Evolutionary conservation across 2,329 filamentous ascomycete genomes (phyloP).

Genomic region (Aspergillus candidus): DNA sequence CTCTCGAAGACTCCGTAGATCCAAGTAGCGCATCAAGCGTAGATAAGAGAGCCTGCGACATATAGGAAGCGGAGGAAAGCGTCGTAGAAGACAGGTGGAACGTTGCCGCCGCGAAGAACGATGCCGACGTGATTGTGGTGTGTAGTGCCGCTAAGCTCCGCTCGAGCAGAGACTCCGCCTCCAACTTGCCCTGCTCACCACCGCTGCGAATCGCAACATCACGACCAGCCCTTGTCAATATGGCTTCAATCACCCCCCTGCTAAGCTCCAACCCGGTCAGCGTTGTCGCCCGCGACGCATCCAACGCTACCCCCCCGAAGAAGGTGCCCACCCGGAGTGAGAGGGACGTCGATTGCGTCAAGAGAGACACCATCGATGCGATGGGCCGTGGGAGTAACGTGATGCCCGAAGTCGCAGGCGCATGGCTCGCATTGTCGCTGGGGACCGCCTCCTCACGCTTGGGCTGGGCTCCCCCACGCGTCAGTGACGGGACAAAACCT

Average conservation of each 20-base stretch:
- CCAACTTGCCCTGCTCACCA: slow-evolving; percentile 39
- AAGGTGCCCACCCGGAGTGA: slow-evolving; percentile 40
- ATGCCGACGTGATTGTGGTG: slow-evolving; percentile 41
- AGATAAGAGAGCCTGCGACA: slow-evolving; percentile 41
- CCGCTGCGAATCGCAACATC: slow-evolving; percentile 42
- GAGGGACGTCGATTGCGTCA: slow-evolving; percentile 42
- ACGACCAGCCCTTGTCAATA: slow-evolving; percentile 39
- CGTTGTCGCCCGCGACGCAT: slow-evolving; percentile 40
- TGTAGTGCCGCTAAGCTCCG: slow-evolving; percentile 42
- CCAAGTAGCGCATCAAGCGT: slow-evolving; percentile 43
- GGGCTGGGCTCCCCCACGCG: slow-evolving; percentile 6
- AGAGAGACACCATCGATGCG: slow-evolving; percentile 39
- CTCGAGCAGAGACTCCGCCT: slow-evolving; percentile 42
- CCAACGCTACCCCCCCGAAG: slow-evolving; percentile 39
- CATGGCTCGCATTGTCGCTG: slow-evolving; percentile 15
- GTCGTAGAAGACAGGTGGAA: slow-evolving; percentile 43
- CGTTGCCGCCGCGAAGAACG: slow-evolving; percentile 42
- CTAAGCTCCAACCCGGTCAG: slow-evolving; percentile 41
- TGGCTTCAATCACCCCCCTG: slow-evolving; percentile 40
- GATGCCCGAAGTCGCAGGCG: slow-evolving; percentile 22
- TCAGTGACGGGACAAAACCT: slow-evolving; percentile 10
- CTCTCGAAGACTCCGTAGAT: slow-evolving; percentile 44
- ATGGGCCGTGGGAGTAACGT: slow-evolving; percentile 41
- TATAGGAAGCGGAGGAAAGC: slow-evolving; percentile 37
- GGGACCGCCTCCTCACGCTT: slow-evolving; percentile 2